Evolutionary conservation across 1,139 yeast genomes (phyloP).

Genomic region (Nakaseomyces sp.): DNA sequence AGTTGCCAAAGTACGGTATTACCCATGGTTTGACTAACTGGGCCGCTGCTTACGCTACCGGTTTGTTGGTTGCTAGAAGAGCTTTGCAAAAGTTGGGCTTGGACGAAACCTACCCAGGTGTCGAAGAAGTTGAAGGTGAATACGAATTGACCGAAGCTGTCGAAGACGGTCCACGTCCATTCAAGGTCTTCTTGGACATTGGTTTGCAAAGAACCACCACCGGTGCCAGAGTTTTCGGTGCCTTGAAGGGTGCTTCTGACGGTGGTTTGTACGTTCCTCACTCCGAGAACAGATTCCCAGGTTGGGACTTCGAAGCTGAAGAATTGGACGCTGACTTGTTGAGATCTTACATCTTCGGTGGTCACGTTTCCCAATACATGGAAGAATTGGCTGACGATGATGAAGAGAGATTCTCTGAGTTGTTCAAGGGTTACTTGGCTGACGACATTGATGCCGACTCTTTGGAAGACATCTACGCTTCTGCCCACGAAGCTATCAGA

Average conservation of each 20-base stretch:
- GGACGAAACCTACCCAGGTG: constrained; percentile 98
- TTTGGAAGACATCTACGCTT: constrained; percentile 88
- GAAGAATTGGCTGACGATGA: constrained; percentile 99
- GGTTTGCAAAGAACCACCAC: constrained; percentile 99
- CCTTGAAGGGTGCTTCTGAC: constrained; percentile 99
- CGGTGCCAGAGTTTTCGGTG: constrained; percentile 99
- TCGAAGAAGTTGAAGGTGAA: constrained; percentile 99
- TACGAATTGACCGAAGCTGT: constrained; percentile 97
- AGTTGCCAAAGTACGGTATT: constrained; percentile 96
- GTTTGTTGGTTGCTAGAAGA: constrained; percentile 98
- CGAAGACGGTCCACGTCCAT: constrained; percentile 99
- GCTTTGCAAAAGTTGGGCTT: constrained; percentile 95
- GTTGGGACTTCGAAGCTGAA: constrained; percentile 98
- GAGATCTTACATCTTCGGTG: constrained; percentile 99
- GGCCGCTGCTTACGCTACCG: constrained; percentile 99
- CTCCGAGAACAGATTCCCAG: constrained; percentile 99
- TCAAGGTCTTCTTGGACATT: constrained; percentile 98
- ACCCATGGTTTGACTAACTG: constrained; percentile 99
- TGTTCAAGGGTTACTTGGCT: constrained; percentile 94
- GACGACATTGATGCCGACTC: constrained; percentile 97
- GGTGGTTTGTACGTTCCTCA: constrained; percentile 99
- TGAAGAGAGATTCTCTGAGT: constrained; percentile 97
- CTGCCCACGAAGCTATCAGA: constrained; percentile 94
- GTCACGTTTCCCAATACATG: constrained; percentile 99
- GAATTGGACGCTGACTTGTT: constrained; percentile 96